These are phyloP conservation scores for Tulasnella sp. DNA, from an alignment of 768 basidiomycete genomes.

Conservation along the genomic window DNA sequence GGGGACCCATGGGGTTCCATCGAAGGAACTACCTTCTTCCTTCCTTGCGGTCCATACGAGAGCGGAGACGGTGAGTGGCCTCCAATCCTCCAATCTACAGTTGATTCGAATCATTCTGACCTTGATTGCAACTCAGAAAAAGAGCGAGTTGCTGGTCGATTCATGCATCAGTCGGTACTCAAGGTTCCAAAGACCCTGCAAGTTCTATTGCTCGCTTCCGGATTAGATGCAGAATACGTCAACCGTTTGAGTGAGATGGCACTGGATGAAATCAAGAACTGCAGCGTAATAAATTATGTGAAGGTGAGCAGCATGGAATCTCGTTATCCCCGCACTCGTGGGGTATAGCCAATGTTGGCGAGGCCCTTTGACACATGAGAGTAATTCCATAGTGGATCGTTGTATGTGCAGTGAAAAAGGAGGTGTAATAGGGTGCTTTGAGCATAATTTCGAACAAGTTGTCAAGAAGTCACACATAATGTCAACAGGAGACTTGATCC, in stretches of 20 bases:
- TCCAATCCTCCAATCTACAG: too few relatives aligned
- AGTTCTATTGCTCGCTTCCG: neutral
- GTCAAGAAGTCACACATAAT: too few relatives aligned
- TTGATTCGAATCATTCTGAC: neutral
- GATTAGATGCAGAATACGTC: neutral
- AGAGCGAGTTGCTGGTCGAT: neutral
- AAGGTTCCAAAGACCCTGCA: neutral
- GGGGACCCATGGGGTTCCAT: neutral
- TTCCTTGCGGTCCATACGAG: conserved; percentile 6
- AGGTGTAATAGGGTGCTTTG: neutral
- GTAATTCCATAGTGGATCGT: neutral
- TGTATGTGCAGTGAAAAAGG: neutral
- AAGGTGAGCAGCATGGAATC: neutral
- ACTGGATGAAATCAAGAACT: neutral
- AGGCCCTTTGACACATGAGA: too few relatives aligned
- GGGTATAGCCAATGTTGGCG: too few relatives aligned
- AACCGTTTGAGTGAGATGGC: neutral
- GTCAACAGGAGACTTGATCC: too few relatives aligned
- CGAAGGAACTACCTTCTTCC: neutral
- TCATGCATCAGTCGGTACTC: neutral
- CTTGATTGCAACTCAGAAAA: neutral
- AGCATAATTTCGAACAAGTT: too few relatives aligned
- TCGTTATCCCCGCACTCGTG: too few relatives aligned
- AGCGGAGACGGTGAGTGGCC: neutral
- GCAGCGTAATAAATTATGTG: neutral